Evolutionary conservation across 805 yeast species (phyloP).

Genomic region (Candida tammaniensis): DNA sequence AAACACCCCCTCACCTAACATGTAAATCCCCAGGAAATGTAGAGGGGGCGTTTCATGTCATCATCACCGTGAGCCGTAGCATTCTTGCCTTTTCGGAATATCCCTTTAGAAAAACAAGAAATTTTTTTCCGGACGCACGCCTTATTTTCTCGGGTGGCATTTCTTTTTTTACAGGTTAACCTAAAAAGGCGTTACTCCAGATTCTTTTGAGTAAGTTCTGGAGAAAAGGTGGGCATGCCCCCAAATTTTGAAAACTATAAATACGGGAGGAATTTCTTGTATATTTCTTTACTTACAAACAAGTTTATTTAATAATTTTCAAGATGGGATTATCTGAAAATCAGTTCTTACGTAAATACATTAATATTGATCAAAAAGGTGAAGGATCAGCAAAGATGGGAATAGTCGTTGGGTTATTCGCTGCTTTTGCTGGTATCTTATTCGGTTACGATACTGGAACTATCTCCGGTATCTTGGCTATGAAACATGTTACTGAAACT

Average conservation of each 20-base stretch:
- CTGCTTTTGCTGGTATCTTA: slow-evolving; percentile 84
- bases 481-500: slow-evolving; percentile 58
- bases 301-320: background rate
- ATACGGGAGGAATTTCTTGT: background rate
- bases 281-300: background rate
- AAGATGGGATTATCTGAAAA: slow-evolving; percentile 10
- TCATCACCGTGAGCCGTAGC: too few species aligned
- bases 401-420: slow-evolving; percentile 70
- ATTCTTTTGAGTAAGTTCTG: background rate
- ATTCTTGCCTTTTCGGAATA: too few species aligned
- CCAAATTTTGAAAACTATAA: background rate
- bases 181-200: slow-evolving; percentile 1
- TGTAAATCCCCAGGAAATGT: too few species aligned
- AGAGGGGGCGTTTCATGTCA: too few species aligned
- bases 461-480: slow-evolving; percentile 72
- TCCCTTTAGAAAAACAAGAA: too few species aligned
- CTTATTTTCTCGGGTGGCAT: too few species aligned
- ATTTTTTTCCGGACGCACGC: too few species aligned
- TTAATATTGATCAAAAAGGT: slow-evolving; percentile 44
- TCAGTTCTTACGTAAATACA: slow-evolving; percentile 19
- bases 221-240: background rate
- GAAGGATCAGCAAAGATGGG: slow-evolving; percentile 43
- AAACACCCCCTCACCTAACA: too few species aligned
- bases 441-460: slow-evolving; percentile 90
- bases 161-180: slow-evolving; percentile 4